Conservation (phyloP, 2,329 filamentous ascomycete genomes). For the Endoconidiophora laricicola region DNA sequence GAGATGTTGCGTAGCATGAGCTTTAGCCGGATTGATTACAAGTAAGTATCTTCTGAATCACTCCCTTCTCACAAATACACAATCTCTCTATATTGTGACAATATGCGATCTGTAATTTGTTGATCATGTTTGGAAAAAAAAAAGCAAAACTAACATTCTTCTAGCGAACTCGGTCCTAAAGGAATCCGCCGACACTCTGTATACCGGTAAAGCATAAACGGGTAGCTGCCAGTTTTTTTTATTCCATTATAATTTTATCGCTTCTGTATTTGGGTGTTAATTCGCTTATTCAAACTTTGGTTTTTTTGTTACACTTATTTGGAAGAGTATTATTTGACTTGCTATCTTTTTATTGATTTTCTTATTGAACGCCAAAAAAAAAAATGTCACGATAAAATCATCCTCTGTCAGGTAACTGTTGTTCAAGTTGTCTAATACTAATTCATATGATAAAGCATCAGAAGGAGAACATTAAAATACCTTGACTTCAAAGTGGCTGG, state of each 20-base stretch:
- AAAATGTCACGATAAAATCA: too few relatives aligned
- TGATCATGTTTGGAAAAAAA: background rate
- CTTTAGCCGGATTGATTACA: constrained; percentile 41
- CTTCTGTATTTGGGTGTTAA: too few relatives aligned
- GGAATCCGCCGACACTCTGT: constrained; percentile 36
- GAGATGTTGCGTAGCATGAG: constrained; percentile 41
- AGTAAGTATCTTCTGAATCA: constrained; percentile 27
- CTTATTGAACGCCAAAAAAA: too few relatives aligned
- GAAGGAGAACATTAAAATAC: too few relatives aligned
- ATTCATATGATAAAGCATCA: too few relatives aligned
- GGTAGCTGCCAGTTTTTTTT: background rate
- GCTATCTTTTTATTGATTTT: too few relatives aligned
- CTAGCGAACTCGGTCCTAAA: constrained; percentile 37
- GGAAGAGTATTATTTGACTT: too few relatives aligned
- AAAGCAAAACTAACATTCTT: background rate
- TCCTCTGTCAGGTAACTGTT: too few relatives aligned
- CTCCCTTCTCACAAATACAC: background rate
- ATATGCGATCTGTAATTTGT: background rate
- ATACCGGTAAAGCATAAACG: constrained; percentile 23
- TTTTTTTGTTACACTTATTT: too few relatives aligned
- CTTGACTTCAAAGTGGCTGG: too few relatives aligned
- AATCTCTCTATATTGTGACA: background rate
- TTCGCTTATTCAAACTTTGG: too few relatives aligned
- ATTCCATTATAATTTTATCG: background rate
- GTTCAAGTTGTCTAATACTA: too few relatives aligned